Base-by-base conservation (phyloP, 202 grass and related monocot genomes). In the Musa balbisiana region DNA sequence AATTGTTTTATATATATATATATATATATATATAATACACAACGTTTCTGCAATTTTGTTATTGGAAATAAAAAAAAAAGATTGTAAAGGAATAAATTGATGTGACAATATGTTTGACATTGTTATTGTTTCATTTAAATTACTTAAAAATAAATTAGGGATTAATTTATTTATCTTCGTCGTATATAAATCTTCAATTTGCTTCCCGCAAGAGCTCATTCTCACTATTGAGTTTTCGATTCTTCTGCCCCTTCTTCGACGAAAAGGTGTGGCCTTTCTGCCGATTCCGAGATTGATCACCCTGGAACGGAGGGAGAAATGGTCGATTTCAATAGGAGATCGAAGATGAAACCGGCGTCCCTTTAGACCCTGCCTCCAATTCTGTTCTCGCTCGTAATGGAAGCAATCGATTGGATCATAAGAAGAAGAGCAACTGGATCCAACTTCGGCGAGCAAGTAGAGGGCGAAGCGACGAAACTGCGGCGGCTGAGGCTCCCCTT, bases 311-410 rank as follows among this genome's bases (percentile, higher is more conserved):
- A 55, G 12, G 49, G 33, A 4, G 49, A 55, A 55, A 73, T 73
- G 71, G 27, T 55, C 3, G 53, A 73, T 19, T 73, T 73, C 52
- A 25, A 20, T 21, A 86, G 51, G 54, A 84, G 58, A n/a, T 73
- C 83, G 69, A 83, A 84, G 90, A 86, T 93, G 84, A 97, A 90
- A 82, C 87, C 67, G 33, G 24, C 23, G 33, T 64, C 85, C 22
- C 79, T 79, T n/a, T 87, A 87, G 53, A 73, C 26, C 68, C 25
- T 13, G 52, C 1, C 55, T 0, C 66, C 52, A 2, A 33, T 12
- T 71, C 52, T 25, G 73, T 66, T 62, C 12, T 76, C 54, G 49
- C 80, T 11, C 84, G 19, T 67, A 49, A 95, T 92, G 95, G 95
- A 84, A 85, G 69, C 76, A 51, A 73, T 73, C 50, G 73, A 56